Base-by-base conservation (phyloP, 768 basidiomycete species). In the Dentipellis sp. region DNA sequence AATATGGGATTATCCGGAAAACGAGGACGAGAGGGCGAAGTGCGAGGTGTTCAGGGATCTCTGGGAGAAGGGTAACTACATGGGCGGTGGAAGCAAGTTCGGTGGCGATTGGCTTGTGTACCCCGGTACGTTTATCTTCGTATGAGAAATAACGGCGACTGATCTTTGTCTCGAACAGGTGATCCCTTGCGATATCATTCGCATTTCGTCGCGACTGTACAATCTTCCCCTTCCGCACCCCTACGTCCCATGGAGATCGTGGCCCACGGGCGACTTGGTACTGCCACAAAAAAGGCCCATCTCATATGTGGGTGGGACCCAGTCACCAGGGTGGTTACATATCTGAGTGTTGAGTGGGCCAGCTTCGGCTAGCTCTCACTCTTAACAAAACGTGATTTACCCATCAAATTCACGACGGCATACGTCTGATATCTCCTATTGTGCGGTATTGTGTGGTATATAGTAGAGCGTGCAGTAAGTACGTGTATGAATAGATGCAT, bases 41-140 rank as follows among this genome's bases (percentile, higher is more conserved):
- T 93, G 89, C 59, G 83, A 76, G 10, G 86, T 93, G 10, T 95
- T 93, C 67, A 77, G 78, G 46, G 83, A 82, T 60, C 67, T 97
- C 11, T 91, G 89, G 87, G 81, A 84, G 59, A 80, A 86, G 69
- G 91, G 90, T 0, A 84, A 86, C 66, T 97, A 81, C 67, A 80
- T 97, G 81, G 94, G 94, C 49, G 82, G 82, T 0, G 94, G 94
- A 0, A 82, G 94, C 69, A 89, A 88, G 68, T 99, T 99, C 65
- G 97, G 97, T 6, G 94, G 94, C 1, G 94, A 98, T 64, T 97
- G 92, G 69, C 72, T 99, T 46, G 88, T 97, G 1, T 99, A 99
- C 71, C 97, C 97, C 52, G 95, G 95, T 88, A 66, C 42, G 42
- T 16, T 8, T 4, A n/a, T 4, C 4, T 0, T n/a, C 17, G 52